Evolutionary conservation across 139 green algal species (phyloP).

Genomic region (Ettlia oleoabundans): DNA sequence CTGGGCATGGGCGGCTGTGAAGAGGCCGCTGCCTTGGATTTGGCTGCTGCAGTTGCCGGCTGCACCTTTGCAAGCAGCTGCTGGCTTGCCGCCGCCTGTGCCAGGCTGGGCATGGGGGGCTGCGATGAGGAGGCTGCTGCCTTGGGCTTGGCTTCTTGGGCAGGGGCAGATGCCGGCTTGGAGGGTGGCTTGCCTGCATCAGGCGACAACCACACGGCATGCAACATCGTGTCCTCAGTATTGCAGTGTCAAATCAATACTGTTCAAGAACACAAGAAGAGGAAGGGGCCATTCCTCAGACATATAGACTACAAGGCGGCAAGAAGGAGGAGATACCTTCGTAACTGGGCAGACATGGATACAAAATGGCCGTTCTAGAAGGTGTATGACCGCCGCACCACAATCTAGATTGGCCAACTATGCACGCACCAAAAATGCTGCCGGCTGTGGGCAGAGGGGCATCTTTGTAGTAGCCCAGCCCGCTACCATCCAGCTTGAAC

Average conservation of each 20-base stretch:
- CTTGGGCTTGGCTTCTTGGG: constrained; percentile 2
- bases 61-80: constrained; percentile 26
- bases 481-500: constrained; percentile 62
- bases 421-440: constrained; percentile 25
- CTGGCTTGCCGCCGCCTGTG: constrained; percentile 7
- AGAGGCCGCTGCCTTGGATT: constrained; percentile 9
- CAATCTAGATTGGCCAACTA: too few species aligned
- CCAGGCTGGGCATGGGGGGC: constrained; percentile 35
- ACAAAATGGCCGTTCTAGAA: neutral
- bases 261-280: neutral
- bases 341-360: neutral
- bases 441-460: constrained; percentile 19
- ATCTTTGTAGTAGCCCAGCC: constrained; percentile 73
- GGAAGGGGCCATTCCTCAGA: neutral
- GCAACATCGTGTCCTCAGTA: neutral
- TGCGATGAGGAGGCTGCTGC: constrained; percentile 16
- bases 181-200: constrained; percentile 17
- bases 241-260: neutral
- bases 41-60: constrained; percentile 2
- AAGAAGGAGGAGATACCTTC: neutral
- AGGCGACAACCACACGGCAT: neutral
- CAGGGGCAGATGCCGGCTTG: neutral
- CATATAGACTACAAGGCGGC: neutral
- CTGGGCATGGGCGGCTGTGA: constrained; percentile 28
- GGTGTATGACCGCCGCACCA: too few species aligned